Evolutionary conservation across 2,329 filamentous ascomycete genomes (phyloP).

Genomic region (Fusarium citri): DNA sequence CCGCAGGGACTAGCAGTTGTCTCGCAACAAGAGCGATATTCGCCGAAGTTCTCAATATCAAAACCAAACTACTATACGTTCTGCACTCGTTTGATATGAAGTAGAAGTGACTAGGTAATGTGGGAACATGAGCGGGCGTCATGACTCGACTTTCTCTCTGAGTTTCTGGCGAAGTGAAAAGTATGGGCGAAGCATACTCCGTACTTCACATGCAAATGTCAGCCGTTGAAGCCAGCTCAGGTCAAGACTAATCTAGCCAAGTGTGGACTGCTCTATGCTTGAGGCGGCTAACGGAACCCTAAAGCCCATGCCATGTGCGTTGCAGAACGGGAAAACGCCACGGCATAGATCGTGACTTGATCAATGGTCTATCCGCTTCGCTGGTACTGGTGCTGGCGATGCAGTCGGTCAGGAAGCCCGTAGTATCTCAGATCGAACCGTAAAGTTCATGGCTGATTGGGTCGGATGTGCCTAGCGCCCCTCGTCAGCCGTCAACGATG

Average conservation of each 20-base stretch:
- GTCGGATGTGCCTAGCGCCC: conserved; percentile 38
- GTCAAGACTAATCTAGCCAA: conserved; percentile 9
- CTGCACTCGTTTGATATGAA: not conserved
- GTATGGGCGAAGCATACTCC: not conserved
- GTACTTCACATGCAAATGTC: conserved; percentile 3
- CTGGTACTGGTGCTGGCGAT: not conserved
- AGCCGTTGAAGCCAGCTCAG: conserved; percentile 15
- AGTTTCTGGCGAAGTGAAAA: conserved; percentile 1
- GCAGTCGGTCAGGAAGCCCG: not conserved
- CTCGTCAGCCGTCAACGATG: conserved; percentile 12
- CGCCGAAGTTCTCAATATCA: not conserved
- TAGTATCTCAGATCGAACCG: not conserved
- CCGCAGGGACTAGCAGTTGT: not conserved
- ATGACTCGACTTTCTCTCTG: conserved; percentile 20
- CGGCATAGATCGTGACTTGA: conserved; percentile 12
- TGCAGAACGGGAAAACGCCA: conserved; percentile 2
- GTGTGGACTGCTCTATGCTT: conserved; percentile 22
- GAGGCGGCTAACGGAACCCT: conserved; percentile 31
- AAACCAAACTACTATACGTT: not conserved
- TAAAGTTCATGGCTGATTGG: conserved; percentile 17
- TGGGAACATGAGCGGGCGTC: conserved; percentile 4
- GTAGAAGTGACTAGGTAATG: not conserved
- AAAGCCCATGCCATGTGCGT: conserved; percentile 23
- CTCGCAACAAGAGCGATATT: not conserved
- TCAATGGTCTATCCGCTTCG: conserved; percentile 22